These are phyloP conservation scores for Retiboletus fuscus DNA, from an alignment of 1,284 basidiomycete genomes.

Conservation along the genomic window DNA sequence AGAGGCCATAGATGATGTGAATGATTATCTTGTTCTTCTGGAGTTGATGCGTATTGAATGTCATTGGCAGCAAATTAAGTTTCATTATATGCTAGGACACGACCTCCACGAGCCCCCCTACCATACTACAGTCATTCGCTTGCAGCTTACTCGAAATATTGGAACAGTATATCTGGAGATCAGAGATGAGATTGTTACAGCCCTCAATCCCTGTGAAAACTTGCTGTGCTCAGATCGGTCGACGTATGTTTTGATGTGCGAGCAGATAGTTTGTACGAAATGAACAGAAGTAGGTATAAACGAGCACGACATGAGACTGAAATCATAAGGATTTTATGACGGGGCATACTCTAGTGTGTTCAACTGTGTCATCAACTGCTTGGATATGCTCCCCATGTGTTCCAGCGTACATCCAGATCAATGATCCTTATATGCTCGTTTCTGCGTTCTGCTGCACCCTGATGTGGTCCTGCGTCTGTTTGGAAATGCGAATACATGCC, in stretches of 20 bases:
- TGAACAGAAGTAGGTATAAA: background rate
- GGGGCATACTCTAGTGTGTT: background rate
- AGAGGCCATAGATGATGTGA: no score
- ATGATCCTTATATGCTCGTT: background rate
- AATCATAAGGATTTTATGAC: background rate
- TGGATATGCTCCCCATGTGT: background rate
- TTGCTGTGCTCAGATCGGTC: background rate
- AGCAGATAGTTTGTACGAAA: background rate
- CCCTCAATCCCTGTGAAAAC: background rate
- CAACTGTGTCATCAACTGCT: background rate
- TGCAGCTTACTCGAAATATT: no score
- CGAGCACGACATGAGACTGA: background rate
- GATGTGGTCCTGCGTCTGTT: background rate
- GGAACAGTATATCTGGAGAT: no score
- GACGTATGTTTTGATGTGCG: background rate
- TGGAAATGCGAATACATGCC: background rate
- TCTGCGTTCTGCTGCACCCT: background rate
- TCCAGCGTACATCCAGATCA: background rate
- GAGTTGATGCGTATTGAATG: no score
- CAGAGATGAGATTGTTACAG: no score
- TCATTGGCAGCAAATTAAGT: no score
- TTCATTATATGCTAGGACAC: no score
- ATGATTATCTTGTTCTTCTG: no score
- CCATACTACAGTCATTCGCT: no score
- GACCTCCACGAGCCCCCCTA: no score